These are phyloP conservation scores for Pseudofabraea citricarpa DNA, from an alignment of 2,329 filamentous ascomycete genomes.

Conservation along the genomic window DNA sequence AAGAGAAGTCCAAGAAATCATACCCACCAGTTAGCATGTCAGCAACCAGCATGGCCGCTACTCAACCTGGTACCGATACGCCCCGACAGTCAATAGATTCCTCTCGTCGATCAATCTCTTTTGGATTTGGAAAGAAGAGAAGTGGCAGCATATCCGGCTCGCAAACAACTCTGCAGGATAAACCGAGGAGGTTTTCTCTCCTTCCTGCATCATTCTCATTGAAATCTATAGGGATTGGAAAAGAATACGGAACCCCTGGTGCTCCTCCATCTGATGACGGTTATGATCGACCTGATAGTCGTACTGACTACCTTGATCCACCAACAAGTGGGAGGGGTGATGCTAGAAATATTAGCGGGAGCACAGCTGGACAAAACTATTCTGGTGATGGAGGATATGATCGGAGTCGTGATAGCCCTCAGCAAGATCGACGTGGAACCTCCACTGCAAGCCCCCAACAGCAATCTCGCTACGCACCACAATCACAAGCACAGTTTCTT, in stretches of 20 bases:
- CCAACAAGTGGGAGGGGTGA: slow-evolving; percentile 14
- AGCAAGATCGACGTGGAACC: slow-evolving; percentile 33
- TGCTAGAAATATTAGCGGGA: slow-evolving; percentile 17
- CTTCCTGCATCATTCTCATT: slow-evolving; percentile 60
- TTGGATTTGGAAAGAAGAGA: slow-evolving; percentile 65
- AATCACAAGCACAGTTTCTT: slow-evolving; percentile 26
- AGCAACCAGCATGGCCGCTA: slow-evolving; percentile 52
- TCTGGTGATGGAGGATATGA: slow-evolving; percentile 23
- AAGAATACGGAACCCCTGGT: slow-evolving; percentile 34
- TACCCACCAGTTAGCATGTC: slow-evolving; percentile 90
- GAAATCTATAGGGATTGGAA: slow-evolving; percentile 57
- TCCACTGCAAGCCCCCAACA: slow-evolving; percentile 36
- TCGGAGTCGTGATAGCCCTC: slow-evolving; percentile 19
- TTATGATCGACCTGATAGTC: slow-evolving; percentile 19
- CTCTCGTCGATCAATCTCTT: slow-evolving; percentile 63
- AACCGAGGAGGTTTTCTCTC: slow-evolving; percentile 65
- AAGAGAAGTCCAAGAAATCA: slow-evolving; percentile 62
- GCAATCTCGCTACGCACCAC: slow-evolving; percentile 35
- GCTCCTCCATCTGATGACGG: slow-evolving; percentile 15
- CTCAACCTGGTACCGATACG: slow-evolving; percentile 30
- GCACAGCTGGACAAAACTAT: slow-evolving; percentile 12
- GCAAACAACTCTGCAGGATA: slow-evolving; percentile 46
- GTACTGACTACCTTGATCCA: slow-evolving; percentile 17
- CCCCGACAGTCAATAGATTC: slow-evolving; percentile 66
- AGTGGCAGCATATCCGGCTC: slow-evolving; percentile 61